Evolutionary conservation across 805 yeast genomes (phyloP).

Genomic region (Metschnikowia reukaufii): DNA sequence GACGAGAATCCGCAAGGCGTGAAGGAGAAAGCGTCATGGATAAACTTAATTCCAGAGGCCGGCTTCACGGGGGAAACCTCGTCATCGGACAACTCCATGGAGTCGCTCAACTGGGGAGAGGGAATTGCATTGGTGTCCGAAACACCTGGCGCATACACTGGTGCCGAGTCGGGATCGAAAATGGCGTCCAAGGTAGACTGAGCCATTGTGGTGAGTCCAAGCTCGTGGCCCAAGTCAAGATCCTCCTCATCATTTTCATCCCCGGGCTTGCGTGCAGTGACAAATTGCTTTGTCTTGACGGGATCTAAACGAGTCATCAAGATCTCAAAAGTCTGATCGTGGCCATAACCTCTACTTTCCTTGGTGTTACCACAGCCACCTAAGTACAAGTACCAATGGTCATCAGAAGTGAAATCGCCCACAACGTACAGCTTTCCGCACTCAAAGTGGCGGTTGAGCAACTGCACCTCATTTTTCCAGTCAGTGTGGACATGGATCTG

Average conservation of each 20-base stretch:
- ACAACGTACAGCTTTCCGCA: slow-evolving; percentile 68
- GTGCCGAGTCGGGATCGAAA: slow-evolving; percentile 26
- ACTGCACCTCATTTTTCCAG: slow-evolving; percentile 79
- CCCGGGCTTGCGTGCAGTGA: slow-evolving; percentile 50
- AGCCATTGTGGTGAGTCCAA: slow-evolving; percentile 70
- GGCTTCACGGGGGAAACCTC: slow-evolving; percentile 3
- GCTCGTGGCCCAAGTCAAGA: slow-evolving; percentile 74
- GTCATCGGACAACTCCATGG: slow-evolving; percentile 25
- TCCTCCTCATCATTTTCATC: slow-evolving; percentile 40
- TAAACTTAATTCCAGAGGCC: slow-evolving; percentile 32
- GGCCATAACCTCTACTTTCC: slow-evolving; percentile 4
- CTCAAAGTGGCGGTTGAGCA: slow-evolving; percentile 63
- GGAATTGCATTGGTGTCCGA: slow-evolving; percentile 24
- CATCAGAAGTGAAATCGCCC: slow-evolving; percentile 70
- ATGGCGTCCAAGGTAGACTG: slow-evolving; percentile 62
- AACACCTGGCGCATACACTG: not conserved
- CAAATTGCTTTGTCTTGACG: slow-evolving; percentile 56
- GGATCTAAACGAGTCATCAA: slow-evolving; percentile 84
- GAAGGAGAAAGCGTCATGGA: slow-evolving; percentile 86
- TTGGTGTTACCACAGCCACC: slow-evolving; percentile 43
- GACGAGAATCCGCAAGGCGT: slow-evolving; percentile 95
- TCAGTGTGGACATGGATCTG: slow-evolving; percentile 79
- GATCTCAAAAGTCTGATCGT: slow-evolving; percentile 80
- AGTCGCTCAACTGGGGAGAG: slow-evolving; percentile 35
- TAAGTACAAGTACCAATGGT: slow-evolving; percentile 88